Conservation (phyloP, 2,329 filamentous ascomycete genomes). For the Trichoderma atroviride region DNA sequence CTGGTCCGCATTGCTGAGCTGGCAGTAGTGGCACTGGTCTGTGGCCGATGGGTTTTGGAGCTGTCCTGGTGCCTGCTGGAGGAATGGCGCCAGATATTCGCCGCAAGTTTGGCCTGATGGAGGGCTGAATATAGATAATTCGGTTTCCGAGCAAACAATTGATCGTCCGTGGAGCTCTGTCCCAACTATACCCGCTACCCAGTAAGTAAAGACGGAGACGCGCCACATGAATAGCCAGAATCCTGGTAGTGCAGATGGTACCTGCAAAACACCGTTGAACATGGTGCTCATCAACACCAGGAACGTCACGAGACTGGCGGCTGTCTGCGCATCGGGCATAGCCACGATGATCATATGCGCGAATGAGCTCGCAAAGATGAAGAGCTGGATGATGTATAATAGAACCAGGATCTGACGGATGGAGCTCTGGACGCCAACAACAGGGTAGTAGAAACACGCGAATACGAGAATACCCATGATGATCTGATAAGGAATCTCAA, state of each 20-base stretch:
- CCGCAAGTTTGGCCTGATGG: conserved; percentile 64
- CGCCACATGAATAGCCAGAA: conserved; percentile 81
- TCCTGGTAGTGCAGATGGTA: conserved; percentile 59
- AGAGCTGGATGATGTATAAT: conserved; percentile 65
- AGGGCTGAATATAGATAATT: conserved; percentile 66
- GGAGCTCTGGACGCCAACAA: conserved; percentile 52
- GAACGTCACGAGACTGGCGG: conserved; percentile 63
- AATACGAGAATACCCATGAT: conserved; percentile 65
- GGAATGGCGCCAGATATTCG: conserved; percentile 63
- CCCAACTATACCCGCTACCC: conserved; percentile 67
- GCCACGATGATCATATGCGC: conserved; percentile 74
- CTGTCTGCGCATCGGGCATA: conserved; percentile 69
- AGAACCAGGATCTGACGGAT: conserved; percentile 67
- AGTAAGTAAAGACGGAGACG: conserved; percentile 65
- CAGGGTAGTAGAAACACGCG: conserved; percentile 69
- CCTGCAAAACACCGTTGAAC: conserved; percentile 67
- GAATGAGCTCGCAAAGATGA: conserved; percentile 73
- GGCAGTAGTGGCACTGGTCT: conserved; percentile 66
- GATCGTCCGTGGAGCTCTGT: conserved; percentile 62
- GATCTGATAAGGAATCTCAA: conserved; percentile 73
- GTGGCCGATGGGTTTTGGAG: conserved; percentile 64
- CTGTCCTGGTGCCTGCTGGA: conserved; percentile 54
- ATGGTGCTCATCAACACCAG: conserved; percentile 61
- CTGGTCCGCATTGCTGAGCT: conserved; percentile 63
- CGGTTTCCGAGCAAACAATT: conserved; percentile 56